A percentile compares a stretch with the other conserved stretches of the same genome.
phyloP scores from a whole-genome alignment of 2,329 filamentous ascomycete species.

The Gliomastix tumulicola region DNA sequence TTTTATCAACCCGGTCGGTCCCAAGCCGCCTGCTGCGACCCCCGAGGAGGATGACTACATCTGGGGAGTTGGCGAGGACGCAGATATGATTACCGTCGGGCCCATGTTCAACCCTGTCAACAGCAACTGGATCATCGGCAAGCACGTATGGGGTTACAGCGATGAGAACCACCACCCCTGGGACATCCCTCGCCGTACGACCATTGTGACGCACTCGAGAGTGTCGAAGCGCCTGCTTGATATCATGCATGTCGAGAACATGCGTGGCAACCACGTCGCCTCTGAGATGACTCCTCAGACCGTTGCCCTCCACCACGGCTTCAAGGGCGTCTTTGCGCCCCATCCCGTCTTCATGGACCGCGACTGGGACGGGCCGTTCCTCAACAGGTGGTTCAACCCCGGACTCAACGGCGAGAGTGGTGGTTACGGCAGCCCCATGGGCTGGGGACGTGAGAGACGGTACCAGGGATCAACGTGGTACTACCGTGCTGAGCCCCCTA shows the following conservation, averaged over 20 bases:
- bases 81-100: conserved; percentile 66
- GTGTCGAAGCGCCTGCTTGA: conserved; percentile 65
- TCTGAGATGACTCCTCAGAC: conserved; percentile 76
- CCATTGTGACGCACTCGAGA: conserved; percentile 72
- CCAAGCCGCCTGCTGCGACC: conserved; percentile 51
- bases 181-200: conserved; percentile 62
- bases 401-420: conserved; percentile 48
- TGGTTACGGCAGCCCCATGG: conserved; percentile 48
- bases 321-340: conserved; percentile 72
- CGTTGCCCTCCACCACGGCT: conserved; percentile 66
- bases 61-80: conserved; percentile 72
- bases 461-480: conserved; percentile 57
- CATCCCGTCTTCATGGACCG: conserved; percentile 77
- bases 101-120: conserved; percentile 72
- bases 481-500: conserved; percentile 49
- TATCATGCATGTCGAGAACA: conserved; percentile 71
- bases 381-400: conserved; percentile 54
- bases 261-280: conserved; percentile 66
- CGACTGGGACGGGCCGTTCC: conserved; percentile 52
- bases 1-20: conserved; percentile 55
- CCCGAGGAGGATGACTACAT: conserved; percentile 59
- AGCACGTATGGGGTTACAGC: conserved; percentile 62
- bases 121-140: conserved; percentile 66
- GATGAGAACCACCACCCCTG: conserved; percentile 38
- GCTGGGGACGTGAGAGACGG: conserved; percentile 50